Evolutionary conservation across 495 filamentous ascomycete species (phyloP), one percentile per base, ranked within the genome.

Genomic region (Aspergillus kassunensis): DNA sequence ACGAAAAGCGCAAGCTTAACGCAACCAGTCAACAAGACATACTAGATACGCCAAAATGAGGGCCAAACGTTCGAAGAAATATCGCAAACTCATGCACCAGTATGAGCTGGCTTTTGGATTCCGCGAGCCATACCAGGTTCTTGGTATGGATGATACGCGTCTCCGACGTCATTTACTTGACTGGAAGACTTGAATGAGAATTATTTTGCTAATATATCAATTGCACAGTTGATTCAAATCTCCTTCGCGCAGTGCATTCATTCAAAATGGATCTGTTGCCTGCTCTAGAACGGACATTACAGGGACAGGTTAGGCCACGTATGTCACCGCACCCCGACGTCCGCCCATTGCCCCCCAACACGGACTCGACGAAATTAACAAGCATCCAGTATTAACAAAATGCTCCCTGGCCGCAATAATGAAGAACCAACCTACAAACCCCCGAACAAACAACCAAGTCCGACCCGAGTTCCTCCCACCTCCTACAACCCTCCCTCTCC

Each of bases 11-110:
- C 31, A 37, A 56, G 57, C 43, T 46, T 44, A 33, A 31, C 23
- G 19, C 1, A 35, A 42, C 15, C 35, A 46, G 27, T 41, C 49
- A 25, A 41, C 47, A 25, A 21, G 42, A 41, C 24, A 20, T 20
- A 13, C 44, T 53, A 53, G 27, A 49, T 55, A 59, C 49, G 47
- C 31, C 53, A 56, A 63, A 54, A 95, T 95, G 90, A 82, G 87
- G 62, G 91, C 89, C 51, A 97, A 97, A 69, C 84, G 93, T 55
- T 85, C 88, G 6, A 98, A 97, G 75, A 87, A 90, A 66, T 98
- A 97, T 71, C 85, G 89, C 63, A 95, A 95, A 83, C 80, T 97
- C 51, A 97, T 99, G 90, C 82, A 88, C 58, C 83, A 91, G 62
- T 97, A 90, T 81, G 81, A 82, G 61, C 74, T 90, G 54, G 80